Percentiles rank a stretch among this genome's conserved stretches.
phyloP scores from a whole-genome alignment of 768 basidiomycete species.

The Boletellus emodensis region DNA sequence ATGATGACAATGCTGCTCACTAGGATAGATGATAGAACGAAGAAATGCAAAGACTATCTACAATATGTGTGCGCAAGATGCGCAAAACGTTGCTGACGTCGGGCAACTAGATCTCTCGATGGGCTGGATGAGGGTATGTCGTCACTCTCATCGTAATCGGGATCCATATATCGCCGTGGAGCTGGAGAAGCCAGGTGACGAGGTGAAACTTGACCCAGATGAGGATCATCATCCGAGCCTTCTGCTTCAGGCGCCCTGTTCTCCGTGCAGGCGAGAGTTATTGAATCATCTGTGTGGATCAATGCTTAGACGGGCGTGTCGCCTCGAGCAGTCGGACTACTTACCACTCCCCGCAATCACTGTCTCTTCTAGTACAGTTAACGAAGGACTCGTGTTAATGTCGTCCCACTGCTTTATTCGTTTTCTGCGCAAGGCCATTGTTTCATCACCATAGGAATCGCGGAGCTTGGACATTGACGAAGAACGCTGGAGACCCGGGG shows the following conservation, averaged over 20 bases:
- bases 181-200: conserved; percentile 62
- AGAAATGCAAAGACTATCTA: conserved; percentile 12
- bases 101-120: conserved; percentile 40
- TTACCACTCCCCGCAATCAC: conserved; percentile 34
- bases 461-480: conserved; percentile 22
- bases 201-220: conserved; percentile 66
- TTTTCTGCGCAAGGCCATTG: conserved; percentile 13
- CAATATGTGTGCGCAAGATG: not conserved
- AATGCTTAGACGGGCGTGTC: conserved; percentile 1
- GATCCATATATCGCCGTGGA: conserved; percentile 37
- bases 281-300: conserved; percentile 43
- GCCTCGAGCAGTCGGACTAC: not conserved
- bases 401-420: conserved; percentile 25
- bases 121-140: conserved; percentile 48
- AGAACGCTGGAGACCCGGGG: conserved; percentile 23
- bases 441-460: conserved; percentile 15
- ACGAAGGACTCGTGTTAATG: conserved; percentile 8
- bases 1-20: conserved; percentile 14
- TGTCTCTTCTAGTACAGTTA: conserved; percentile 24
- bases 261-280: conserved; percentile 27
- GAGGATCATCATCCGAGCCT: conserved; percentile 62
- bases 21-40: conserved; percentile 15
- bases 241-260: conserved; percentile 16
- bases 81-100: conserved; percentile 36
- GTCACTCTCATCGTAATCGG: conserved; percentile 43